Percentiles rank a stretch among this genome's conserved stretches.
phyloP scores from a whole-genome alignment of 2,329 filamentous ascomycete genomes.

The Verticillium nonalfalfae region DNA sequence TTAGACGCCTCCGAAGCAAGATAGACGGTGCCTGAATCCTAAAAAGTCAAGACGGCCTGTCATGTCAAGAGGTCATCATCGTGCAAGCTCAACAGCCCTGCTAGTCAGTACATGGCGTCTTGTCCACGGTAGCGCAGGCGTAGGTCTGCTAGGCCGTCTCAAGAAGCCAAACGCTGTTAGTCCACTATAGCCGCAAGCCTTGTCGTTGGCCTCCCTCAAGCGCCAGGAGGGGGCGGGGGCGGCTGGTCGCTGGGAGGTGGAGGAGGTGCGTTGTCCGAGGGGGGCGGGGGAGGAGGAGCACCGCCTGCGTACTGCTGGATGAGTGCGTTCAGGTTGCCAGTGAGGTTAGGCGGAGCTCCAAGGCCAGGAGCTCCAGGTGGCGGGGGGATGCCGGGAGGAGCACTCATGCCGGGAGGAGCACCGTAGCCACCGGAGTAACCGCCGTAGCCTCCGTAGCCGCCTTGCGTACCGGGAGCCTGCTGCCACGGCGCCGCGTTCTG shows the following conservation, averaged over 20 bases:
- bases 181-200: background rate
- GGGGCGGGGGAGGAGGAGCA: constrained; percentile 44
- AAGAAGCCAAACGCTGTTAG: background rate
- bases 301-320: constrained; percentile 59
- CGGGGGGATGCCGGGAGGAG: constrained; percentile 36
- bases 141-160: background rate
- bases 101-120: background rate
- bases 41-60: background rate
- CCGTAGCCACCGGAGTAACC: constrained; percentile 38
- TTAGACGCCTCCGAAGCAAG: background rate
- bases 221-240: constrained; percentile 56
- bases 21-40: background rate
- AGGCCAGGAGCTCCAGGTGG: constrained; percentile 32
- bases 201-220: constrained; percentile 22
- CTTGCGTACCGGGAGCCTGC: constrained; percentile 42
- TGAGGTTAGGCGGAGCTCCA: constrained; percentile 45
- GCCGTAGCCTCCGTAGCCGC: constrained; percentile 50
- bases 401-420: constrained; percentile 31
- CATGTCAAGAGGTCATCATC: background rate
- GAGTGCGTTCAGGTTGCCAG: constrained; percentile 54
- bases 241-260: constrained; percentile 52
- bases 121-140: background rate
- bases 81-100: background rate
- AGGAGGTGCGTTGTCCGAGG: constrained; percentile 52
- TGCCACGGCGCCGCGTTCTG: constrained; percentile 50